phyloP scores from a whole-genome alignment of 257 asterid species.

The Oldenlandia corymbosa region DNA sequence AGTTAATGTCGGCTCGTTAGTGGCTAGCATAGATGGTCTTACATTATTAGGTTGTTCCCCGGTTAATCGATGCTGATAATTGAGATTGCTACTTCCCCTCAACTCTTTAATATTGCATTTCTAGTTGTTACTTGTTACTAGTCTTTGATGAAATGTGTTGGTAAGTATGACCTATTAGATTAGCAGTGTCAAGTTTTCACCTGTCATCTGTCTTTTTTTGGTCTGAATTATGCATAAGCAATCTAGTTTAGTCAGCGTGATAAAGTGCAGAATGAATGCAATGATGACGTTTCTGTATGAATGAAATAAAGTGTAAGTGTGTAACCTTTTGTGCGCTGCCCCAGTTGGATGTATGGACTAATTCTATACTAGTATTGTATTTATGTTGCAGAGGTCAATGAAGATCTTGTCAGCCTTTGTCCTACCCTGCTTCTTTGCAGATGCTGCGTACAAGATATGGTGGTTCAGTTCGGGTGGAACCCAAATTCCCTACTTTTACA shows the following conservation, averaged over 20 bases:
- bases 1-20: no score
- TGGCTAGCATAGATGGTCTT: no score
- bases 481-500: slow-evolving; percentile 70
- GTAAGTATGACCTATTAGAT: background rate
- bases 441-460: slow-evolving; percentile 77
- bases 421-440: slow-evolving; percentile 71
- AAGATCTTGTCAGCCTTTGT: slow-evolving; percentile 74
- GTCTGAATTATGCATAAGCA: no score
- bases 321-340: no score
- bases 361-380: slow-evolving; percentile 3
- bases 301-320: no score
- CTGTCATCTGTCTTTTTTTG: no score
- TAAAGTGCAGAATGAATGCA: no score
- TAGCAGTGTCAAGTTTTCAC: background rate
- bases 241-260: no score
- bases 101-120: background rate
- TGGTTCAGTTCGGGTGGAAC: slow-evolving; percentile 83
- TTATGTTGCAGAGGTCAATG: slow-evolving; percentile 65
- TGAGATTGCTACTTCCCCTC: background rate
- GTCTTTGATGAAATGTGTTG: background rate
- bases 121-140: background rate
- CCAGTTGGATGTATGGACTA: no score
- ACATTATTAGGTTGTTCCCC: no score
- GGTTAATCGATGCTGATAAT: background rate
- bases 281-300: no score